Evolutionary conservation across 768 basidiomycete genomes (phyloP).

Genomic region (Panellus pusillus): DNA sequence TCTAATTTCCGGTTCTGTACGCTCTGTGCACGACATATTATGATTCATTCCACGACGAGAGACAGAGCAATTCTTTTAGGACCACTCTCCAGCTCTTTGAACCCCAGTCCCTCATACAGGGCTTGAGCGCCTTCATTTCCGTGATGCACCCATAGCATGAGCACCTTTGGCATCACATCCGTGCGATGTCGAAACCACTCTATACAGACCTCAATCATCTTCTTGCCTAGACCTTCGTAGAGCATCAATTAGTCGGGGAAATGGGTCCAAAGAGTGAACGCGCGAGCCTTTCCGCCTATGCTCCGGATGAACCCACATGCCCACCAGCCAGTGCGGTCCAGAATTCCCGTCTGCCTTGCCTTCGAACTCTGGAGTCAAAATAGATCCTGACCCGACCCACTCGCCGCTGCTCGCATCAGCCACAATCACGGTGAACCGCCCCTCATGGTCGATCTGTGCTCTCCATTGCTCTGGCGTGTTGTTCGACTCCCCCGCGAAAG

Average conservation of each 20-base stretch:
- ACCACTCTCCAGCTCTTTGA: constrained; percentile 13
- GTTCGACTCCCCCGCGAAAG: constrained; percentile 24
- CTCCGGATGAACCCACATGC: constrained; percentile 28
- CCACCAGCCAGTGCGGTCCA: constrained; percentile 7
- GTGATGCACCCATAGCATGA: constrained; percentile 22
- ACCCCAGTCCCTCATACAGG: constrained; percentile 25
- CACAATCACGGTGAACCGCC: constrained; percentile 25
- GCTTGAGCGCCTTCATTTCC: constrained; percentile 21
- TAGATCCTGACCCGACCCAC: constrained; percentile 23
- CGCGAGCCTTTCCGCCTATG: constrained; percentile 23
- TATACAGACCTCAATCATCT: constrained; percentile 12
- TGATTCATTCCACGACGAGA: constrained; percentile 3
- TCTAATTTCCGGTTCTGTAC: not conserved
- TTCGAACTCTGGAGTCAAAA: constrained; percentile 21
- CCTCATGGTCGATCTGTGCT: constrained; percentile 23
- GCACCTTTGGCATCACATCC: constrained; percentile 3
- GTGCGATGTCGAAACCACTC: constrained; percentile 12
- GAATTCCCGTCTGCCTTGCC: constrained; percentile 1
- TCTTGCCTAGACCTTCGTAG: constrained; percentile 12
- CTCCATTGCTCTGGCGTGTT: constrained; percentile 29
- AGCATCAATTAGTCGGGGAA: too few species aligned
- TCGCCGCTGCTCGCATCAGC: not conserved
- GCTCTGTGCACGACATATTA: too few species aligned
- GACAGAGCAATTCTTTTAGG: constrained; percentile 12
- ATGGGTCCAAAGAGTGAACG: not conserved